phyloP scores from a whole-genome alignment of 371 early-diverging fungal genomes.

The Mortierella polycephala region DNA sequence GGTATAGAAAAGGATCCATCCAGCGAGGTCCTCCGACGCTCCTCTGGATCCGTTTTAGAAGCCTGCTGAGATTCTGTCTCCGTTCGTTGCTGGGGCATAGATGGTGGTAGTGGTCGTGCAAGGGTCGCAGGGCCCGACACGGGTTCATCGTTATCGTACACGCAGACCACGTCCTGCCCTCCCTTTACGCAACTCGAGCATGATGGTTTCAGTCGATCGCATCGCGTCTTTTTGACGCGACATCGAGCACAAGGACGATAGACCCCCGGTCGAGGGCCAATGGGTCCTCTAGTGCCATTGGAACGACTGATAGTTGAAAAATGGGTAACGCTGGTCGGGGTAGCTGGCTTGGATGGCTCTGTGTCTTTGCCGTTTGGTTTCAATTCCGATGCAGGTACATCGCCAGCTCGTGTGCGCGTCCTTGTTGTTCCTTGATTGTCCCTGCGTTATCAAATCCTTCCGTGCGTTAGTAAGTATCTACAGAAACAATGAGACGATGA shows the following conservation, averaged over 20 bases:
- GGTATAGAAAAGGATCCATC: not conserved
- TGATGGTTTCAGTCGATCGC: conserved; percentile 39
- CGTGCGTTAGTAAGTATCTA: too few species aligned
- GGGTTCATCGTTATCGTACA: conserved; percentile 51
- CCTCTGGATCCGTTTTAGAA: not conserved
- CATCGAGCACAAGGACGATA: conserved; percentile 51
- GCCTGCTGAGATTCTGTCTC: not conserved
- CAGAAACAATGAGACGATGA: too few species aligned
- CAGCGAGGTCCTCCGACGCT: too few species aligned
- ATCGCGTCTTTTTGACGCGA: conserved; percentile 45
- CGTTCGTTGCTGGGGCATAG: too few species aligned
- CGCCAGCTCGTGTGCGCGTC: too few species aligned
- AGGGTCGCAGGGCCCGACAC: conserved; percentile 1
- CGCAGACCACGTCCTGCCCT: conserved; percentile 26
- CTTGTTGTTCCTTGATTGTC: too few species aligned
- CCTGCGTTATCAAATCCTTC: too few species aligned
- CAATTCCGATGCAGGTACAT: too few species aligned
- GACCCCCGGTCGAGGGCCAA: conserved; percentile 39
- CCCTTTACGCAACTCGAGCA: conserved; percentile 47
- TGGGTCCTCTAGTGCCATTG: conserved; percentile 20
- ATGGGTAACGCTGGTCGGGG: too few species aligned
- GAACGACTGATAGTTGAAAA: not conserved
- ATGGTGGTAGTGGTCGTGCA: not conserved
- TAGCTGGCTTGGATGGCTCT: too few species aligned
- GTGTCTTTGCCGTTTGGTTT: too few species aligned